phyloP scores from a whole-genome alignment of 2,329 filamentous ascomycete species.

The Metarhizium brunneum region DNA sequence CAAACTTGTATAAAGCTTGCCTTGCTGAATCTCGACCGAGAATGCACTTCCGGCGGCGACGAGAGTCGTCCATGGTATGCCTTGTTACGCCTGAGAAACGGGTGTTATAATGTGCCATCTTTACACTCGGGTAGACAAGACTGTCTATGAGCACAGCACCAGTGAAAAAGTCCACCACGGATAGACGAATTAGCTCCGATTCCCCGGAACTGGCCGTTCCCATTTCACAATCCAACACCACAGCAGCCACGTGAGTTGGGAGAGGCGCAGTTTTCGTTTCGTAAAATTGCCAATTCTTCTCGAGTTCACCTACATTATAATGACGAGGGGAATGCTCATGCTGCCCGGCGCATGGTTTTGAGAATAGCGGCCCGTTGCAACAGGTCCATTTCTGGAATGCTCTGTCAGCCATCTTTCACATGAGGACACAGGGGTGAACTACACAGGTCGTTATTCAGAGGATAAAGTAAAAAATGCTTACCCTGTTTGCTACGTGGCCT shows the following conservation, averaged over 20 bases:
- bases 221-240: constrained; percentile 49
- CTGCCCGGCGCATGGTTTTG: constrained; percentile 16
- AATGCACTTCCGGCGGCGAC: constrained; percentile 22
- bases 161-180: constrained; percentile 41
- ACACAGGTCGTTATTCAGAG: neutral
- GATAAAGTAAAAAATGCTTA: constrained; percentile 8
- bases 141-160: constrained; percentile 37
- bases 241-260: constrained; percentile 12
- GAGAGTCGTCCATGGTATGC: constrained; percentile 26
- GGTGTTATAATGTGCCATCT: constrained; percentile 40
- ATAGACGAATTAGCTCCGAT: constrained; percentile 41
- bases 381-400: constrained; percentile 20
- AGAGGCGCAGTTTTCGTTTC: constrained; percentile 6
- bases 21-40: constrained; percentile 33
- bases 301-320: constrained; percentile 17
- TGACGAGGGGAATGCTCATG: constrained; percentile 15
- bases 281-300: constrained; percentile 17
- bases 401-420: neutral
- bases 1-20: constrained; percentile 30
- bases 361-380: constrained; percentile 14
- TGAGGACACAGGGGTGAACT: neutral
- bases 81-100: constrained; percentile 38
- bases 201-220: constrained; percentile 34
- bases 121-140: constrained; percentile 36
- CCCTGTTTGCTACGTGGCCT: constrained; percentile 18